A percentile compares a stretch with the other conserved stretches of the same genome.
Conservation (phyloP, 805 yeast species). For the Sugiyamaella boreocaroliniensis region DNA sequence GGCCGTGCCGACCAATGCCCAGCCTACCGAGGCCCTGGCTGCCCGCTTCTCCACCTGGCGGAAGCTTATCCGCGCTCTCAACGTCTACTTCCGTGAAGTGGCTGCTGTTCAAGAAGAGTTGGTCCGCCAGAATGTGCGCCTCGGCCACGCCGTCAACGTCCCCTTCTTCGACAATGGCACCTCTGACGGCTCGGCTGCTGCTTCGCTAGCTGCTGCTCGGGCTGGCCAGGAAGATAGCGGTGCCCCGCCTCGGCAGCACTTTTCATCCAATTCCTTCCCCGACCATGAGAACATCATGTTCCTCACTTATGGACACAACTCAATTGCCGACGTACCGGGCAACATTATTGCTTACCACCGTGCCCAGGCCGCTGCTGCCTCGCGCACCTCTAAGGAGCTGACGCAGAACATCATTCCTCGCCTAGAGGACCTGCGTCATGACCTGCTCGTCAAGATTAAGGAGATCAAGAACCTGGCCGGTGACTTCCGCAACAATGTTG, state of each 20-base stretch:
- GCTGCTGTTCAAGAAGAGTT: slow-evolving; percentile 85
- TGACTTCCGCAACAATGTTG: slow-evolving; percentile 75
- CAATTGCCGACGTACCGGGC: slow-evolving; percentile 77
- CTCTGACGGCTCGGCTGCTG: slow-evolving; percentile 23
- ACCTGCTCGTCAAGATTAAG: slow-evolving; percentile 73
- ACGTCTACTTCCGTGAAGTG: slow-evolving; percentile 69
- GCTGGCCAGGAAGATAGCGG: slow-evolving; percentile 1
- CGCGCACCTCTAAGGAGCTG: slow-evolving; percentile 53
- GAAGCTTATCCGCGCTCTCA: slow-evolving; percentile 62
- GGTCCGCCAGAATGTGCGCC: slow-evolving; percentile 70
- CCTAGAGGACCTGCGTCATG: slow-evolving; percentile 63
- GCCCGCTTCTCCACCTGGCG: slow-evolving; percentile 84
- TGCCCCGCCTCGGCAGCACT: background rate
- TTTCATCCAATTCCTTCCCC: slow-evolving; percentile 23
- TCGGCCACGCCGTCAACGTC: slow-evolving; percentile 68
- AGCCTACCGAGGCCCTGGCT: slow-evolving; percentile 85
- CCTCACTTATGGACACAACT: slow-evolving; percentile 69
- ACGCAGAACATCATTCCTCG: slow-evolving; percentile 57
- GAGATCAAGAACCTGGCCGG: slow-evolving; percentile 77
- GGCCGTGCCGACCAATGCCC: slow-evolving; percentile 48
- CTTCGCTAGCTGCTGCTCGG: slow-evolving; percentile 3
- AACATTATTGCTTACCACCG: slow-evolving; percentile 60
- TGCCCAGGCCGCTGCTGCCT: slow-evolving; percentile 51
- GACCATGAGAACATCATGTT: slow-evolving; percentile 44
- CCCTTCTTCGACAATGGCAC: slow-evolving; percentile 38